phyloP scores from a whole-genome alignment of 2,329 filamentous ascomycete genomes.

The Microcyclospora tardicrescens region DNA sequence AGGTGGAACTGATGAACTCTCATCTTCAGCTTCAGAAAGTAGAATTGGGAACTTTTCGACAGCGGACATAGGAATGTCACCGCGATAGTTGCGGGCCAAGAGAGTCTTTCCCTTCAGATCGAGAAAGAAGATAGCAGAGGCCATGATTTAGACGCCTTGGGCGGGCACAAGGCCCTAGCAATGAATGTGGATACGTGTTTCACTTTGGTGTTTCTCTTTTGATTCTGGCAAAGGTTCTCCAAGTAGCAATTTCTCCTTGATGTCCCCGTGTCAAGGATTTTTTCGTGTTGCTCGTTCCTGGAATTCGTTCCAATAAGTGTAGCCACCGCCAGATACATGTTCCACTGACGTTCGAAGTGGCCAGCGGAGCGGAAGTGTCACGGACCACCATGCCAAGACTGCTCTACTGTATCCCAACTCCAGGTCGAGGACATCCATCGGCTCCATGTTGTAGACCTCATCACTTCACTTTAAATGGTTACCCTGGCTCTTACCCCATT shows the following conservation, averaged over 20 bases:
- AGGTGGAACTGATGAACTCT: slow-evolving; percentile 90
- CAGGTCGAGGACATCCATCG: background rate
- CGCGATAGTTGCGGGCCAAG: slow-evolving; percentile 92
- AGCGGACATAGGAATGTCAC: slow-evolving; percentile 97
- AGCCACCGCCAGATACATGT: too few relatives aligned
- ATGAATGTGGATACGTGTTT: background rate
- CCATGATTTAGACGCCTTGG: slow-evolving; percentile 48
- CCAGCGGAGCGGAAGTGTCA: slow-evolving; percentile 7
- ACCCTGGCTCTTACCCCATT: background rate
- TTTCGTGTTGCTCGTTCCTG: background rate
- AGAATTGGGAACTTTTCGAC: slow-evolving; percentile 96
- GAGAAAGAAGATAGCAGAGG: slow-evolving; percentile 94
- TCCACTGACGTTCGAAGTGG: background rate
- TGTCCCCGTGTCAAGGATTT: too few relatives aligned
- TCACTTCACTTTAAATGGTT: too few relatives aligned
- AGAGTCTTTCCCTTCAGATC: slow-evolving; percentile 99
- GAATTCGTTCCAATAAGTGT: background rate
- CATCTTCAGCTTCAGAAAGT: slow-evolving; percentile 96
- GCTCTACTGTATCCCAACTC: slow-evolving; percentile 1
- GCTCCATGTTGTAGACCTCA: background rate
- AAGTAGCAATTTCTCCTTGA: too few relatives aligned
- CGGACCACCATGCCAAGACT: slow-evolving; percentile 6
- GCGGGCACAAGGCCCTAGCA: slow-evolving; percentile 15
- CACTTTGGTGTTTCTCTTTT: background rate
- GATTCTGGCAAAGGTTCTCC: background rate